These are phyloP conservation scores for Fraxinus platypoda DNA, from an alignment of 305 asterid genomes.

Conservation along the genomic window DNA sequence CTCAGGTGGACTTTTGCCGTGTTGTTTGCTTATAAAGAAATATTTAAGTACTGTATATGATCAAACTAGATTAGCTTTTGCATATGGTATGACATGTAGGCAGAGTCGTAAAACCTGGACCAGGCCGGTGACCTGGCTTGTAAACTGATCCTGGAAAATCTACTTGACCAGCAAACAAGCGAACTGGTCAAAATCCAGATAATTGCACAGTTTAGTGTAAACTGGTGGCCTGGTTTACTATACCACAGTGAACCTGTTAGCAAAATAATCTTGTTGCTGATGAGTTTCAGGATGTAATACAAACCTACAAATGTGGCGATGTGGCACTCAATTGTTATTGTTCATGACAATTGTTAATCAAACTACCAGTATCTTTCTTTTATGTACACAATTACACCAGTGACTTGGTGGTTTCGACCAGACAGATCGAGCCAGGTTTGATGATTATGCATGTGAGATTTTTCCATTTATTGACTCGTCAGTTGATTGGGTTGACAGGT, in stretches of 20 bases:
- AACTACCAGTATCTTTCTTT: background rate
- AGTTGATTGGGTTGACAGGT: background rate
- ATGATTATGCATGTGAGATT: background rate
- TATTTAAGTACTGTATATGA: background rate
- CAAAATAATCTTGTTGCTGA: background rate
- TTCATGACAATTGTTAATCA: background rate
- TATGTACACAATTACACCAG: background rate
- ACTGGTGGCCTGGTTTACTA: background rate
- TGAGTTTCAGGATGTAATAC: background rate
- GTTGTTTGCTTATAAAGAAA: background rate
- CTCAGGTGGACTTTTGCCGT: background rate
- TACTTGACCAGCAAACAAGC: background rate
- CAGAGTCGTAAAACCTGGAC: background rate
- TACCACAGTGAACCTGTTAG: too few relatives aligned
- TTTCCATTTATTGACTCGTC: background rate
- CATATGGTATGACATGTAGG: background rate
- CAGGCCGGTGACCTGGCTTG: background rate
- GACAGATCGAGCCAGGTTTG: background rate
- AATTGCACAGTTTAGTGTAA: background rate
- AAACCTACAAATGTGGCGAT: background rate
- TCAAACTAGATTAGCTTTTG: background rate
- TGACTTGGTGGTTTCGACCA: background rate
- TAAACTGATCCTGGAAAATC: background rate
- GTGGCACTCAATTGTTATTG: background rate
- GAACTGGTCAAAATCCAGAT: background rate